Percentiles rank a stretch among this genome's conserved stretches.
Conservation (phyloP, 805 yeast genomes). For the Saturnispora bothae region DNA sequence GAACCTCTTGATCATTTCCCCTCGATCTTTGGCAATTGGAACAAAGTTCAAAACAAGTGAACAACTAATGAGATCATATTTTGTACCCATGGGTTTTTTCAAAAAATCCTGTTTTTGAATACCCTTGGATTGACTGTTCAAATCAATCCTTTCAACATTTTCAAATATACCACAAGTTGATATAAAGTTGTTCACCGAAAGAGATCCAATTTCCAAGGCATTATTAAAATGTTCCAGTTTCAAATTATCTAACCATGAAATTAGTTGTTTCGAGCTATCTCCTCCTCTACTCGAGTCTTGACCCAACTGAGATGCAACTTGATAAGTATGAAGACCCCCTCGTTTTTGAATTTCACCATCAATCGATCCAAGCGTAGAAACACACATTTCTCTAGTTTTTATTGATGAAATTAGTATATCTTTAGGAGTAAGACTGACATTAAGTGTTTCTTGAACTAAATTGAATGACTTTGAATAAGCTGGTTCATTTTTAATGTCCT, state of each 20-base stretch:
- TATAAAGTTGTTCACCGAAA: conserved; percentile 58
- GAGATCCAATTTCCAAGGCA: conserved; percentile 78
- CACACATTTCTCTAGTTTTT: conserved; percentile 11
- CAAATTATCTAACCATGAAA: conserved; percentile 48
- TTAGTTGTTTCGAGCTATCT: conserved; percentile 73
- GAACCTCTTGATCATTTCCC: conserved; percentile 63
- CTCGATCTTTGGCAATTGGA: conserved; percentile 58
- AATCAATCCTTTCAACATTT: conserved; percentile 55
- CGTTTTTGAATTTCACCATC: conserved; percentile 49
- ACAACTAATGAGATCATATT: conserved; percentile 63
- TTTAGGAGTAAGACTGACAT: conserved; percentile 19
- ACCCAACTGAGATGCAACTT: conserved; percentile 77
- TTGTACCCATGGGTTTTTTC: conserved; percentile 48
- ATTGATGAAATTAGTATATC: conserved; percentile 5
- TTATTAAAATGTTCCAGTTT: background rate
- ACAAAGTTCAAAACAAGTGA: conserved; percentile 86
- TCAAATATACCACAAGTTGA: conserved; percentile 47
- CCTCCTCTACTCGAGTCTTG: conserved; percentile 76
- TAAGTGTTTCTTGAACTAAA: conserved; percentile 10
- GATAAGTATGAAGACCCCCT: conserved; percentile 78
- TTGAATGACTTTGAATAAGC: conserved; percentile 14
- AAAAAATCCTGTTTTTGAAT: conserved; percentile 76
- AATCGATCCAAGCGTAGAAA: conserved; percentile 37
- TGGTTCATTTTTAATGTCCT: no score
- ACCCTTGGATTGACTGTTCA: conserved; percentile 66